Evolutionary conservation across 2,329 filamentous ascomycete species (phyloP).

Genomic region (Exophiala phaeomuriformis): DNA sequence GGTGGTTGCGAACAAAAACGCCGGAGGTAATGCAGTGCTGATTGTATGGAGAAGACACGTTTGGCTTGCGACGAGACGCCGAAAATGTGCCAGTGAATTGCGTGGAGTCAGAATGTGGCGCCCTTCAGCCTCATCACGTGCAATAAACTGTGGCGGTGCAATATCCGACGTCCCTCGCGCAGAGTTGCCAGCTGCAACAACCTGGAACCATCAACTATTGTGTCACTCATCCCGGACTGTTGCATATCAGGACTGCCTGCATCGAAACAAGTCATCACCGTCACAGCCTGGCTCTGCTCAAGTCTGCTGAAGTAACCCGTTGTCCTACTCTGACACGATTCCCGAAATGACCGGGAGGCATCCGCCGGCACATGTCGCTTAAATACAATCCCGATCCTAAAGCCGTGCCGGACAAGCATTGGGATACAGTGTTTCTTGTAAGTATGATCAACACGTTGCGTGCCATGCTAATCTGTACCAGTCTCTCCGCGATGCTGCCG

Average conservation of each 20-base stretch:
- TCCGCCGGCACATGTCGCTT: conserved; percentile 34
- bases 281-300: too few relatives aligned
- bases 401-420: conserved; percentile 34
- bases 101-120: too few relatives aligned
- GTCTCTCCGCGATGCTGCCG: conserved; percentile 56
- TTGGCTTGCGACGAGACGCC: conserved; percentile 1
- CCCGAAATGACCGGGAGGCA: not conserved
- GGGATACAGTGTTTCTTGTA: conserved; percentile 36
- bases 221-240: too few relatives aligned
- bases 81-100: too few relatives aligned
- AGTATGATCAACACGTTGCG: conserved; percentile 16
- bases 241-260: too few relatives aligned
- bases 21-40: not conserved
- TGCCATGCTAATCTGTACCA: conserved; percentile 27
- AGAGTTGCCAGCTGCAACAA: too few relatives aligned
- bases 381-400: conserved; percentile 35
- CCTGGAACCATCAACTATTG: too few relatives aligned
- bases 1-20: not conserved
- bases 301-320: not conserved
- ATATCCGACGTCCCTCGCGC: too few relatives aligned
- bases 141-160: too few relatives aligned
- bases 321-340: not conserved
- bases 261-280: too few relatives aligned
- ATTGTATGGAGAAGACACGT: conserved; percentile 12
- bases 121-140: too few relatives aligned